These are phyloP conservation scores for Cymbopogon citratus DNA, from an alignment of 176 grass and related monocot genomes.

Conservation along the genomic window DNA sequence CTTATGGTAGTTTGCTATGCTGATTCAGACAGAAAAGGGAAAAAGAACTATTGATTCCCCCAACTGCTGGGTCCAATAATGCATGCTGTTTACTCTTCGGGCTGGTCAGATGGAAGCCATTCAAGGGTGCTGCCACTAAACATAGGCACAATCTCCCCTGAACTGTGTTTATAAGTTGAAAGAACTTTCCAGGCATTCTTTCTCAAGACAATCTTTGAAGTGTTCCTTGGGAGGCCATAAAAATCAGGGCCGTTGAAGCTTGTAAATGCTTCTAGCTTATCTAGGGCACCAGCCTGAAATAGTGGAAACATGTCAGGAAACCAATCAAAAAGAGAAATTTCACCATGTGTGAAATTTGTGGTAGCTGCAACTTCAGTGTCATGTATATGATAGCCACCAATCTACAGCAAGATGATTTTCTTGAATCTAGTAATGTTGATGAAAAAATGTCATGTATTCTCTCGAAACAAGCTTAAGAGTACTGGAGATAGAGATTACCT, in stretches of 20 bases:
- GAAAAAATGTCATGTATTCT: neutral
- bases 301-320: constrained; percentile 14
- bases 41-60: neutral
- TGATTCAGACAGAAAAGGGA: neutral
- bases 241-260: constrained; percentile 97
- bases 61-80: neutral
- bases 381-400: neutral
- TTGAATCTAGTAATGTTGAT: neutral
- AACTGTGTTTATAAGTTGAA: constrained; percentile 42
- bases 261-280: constrained; percentile 88
- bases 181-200: constrained; percentile 80
- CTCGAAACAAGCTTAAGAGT: neutral
- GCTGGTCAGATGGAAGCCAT: constrained; percentile 53
- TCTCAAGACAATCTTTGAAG: constrained; percentile 54
- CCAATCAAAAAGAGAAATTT: neutral
- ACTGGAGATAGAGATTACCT: constrained; percentile 46
- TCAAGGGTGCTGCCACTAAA: constrained; percentile 63
- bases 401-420: neutral
- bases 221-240: constrained; percentile 87
- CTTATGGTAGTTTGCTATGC: neutral
- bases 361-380: neutral
- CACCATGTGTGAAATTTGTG: neutral
- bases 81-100: constrained; percentile 13
- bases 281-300: constrained; percentile 68
- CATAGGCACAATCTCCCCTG: constrained; percentile 80